phyloP scores from a whole-genome alignment of 2,329 filamentous ascomycete genomes.

The Aureobasidium melanogenum region DNA sequence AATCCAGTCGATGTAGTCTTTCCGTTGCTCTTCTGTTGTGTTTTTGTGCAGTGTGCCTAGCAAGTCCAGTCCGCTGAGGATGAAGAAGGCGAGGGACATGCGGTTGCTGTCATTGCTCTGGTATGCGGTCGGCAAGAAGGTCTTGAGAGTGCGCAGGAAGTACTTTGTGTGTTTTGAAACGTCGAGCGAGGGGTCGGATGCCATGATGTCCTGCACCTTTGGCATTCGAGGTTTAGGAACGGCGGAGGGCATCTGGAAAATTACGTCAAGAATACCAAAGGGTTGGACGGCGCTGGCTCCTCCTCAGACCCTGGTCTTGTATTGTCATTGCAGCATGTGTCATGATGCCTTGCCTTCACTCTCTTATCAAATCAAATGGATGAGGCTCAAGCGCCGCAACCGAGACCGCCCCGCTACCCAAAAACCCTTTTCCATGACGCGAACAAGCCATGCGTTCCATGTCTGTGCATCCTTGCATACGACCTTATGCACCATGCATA shows the following conservation, averaged over 20 bases:
- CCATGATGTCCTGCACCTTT: conserved; percentile 3
- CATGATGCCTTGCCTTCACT: neutral
- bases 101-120: conserved; percentile 84
- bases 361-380: neutral
- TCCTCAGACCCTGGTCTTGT: neutral
- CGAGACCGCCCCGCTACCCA: neutral
- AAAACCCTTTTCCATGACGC: conserved; percentile 2
- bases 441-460: neutral
- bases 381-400: neutral
- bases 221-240: neutral
- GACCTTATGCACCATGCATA: neutral
- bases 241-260: neutral
- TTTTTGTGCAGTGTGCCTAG: conserved; percentile 55
- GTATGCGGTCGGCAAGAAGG: conserved; percentile 65
- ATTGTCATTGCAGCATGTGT: neutral
- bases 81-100: conserved; percentile 84
- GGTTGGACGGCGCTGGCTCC: neutral
- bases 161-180: conserved; percentile 48
- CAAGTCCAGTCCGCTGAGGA: conserved; percentile 73
- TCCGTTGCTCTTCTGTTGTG: conserved; percentile 45
- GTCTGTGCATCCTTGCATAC: neutral
- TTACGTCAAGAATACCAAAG: neutral
- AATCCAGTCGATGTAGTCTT: conserved; percentile 63
- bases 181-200: conserved; percentile 4
- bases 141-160: conserved; percentile 82